Evolutionary conservation across 352 stramenopile species (phyloP), one percentile per base, ranked within the genome.

Genomic region (Pythium biforme): DNA sequence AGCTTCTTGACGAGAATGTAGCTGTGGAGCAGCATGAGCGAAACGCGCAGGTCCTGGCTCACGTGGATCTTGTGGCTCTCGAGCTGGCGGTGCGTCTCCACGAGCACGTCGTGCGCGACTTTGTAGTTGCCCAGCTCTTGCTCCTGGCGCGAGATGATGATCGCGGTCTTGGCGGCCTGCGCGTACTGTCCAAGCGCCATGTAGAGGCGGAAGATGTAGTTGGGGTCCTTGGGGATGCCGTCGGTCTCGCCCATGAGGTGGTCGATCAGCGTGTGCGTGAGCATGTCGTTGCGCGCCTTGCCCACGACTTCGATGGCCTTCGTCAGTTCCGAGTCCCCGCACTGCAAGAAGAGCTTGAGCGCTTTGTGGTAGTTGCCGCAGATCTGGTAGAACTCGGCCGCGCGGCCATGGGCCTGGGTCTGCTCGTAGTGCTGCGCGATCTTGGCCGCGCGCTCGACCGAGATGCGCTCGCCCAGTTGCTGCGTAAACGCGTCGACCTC

Each of bases 161-260:
- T 83, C 12, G 94, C 94, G 7, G 94, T 98, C 66, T 97, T 97
- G 17, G 91, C 89, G 0, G 94, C 94, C 64, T 98, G 88, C 0
- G 88, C 70, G 73, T 96, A 98, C 72, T 98, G 97, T 19, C 89
- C 92, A n/a, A 98, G 79, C 22, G 90, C 89, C 79, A 98, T 85
- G 75, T 98, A 98, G 17, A 98, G 68, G 0, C 91, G 83, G 58
- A 98, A 98, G 55, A 98, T 98, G 64, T 98, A 95, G 64, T 97
- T 94, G 6, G 92, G 91, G 60, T 98, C 94, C 69, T 98, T 97
- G 1, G 89, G 89, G 52, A 97, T 94, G 27, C 94, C 93, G 64
- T 97, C 92, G 40, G 88, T 90, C 65, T 98, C 94, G 39, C 92
- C 92, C 86, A 98, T 98, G n/a, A 98, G 73, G 55, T 96, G 95